phyloP scores from a whole-genome alignment of 805 yeast genomes.

The Naumovozyma baii region DNA sequence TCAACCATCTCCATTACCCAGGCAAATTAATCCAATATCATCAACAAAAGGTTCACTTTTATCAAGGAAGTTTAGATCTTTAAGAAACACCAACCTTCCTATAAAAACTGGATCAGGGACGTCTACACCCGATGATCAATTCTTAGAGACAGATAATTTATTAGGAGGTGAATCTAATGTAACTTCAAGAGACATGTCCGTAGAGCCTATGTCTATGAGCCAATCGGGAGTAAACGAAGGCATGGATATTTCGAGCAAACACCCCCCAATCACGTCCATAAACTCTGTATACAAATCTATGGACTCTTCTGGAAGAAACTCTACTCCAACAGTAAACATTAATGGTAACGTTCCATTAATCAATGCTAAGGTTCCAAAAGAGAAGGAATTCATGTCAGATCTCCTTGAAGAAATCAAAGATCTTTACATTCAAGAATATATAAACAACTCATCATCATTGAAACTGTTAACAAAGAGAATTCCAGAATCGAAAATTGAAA shows the following conservation, averaged over 20 bases:
- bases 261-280: neutral
- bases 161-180: neutral
- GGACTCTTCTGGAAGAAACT: neutral
- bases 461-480: constrained; percentile 19
- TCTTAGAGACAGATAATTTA: neutral
- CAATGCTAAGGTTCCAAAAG: constrained; percentile 1
- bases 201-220: neutral
- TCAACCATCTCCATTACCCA: constrained; percentile 2
- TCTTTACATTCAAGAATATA: constrained; percentile 17
- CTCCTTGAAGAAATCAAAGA: constrained; percentile 20
- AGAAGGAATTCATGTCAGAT: constrained; percentile 17
- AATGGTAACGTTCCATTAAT: neutral
- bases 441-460: constrained; percentile 19
- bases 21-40: neutral
- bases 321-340: neutral
- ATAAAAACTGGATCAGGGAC: constrained; percentile 6
- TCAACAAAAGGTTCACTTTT: constrained; percentile 16
- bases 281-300: neutral
- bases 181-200: neutral
- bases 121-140: constrained; percentile 4
- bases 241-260: neutral
- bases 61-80: constrained; percentile 19
- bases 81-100: constrained; percentile 9
- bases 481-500: constrained; percentile 20
- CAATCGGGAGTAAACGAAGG: neutral